Percentiles rank a stretch among this genome's conserved stretches.
Evolutionary conservation across 2,329 filamentous ascomycete genomes (phyloP).

Genomic region (Chrysoporthe puriensis): DNA sequence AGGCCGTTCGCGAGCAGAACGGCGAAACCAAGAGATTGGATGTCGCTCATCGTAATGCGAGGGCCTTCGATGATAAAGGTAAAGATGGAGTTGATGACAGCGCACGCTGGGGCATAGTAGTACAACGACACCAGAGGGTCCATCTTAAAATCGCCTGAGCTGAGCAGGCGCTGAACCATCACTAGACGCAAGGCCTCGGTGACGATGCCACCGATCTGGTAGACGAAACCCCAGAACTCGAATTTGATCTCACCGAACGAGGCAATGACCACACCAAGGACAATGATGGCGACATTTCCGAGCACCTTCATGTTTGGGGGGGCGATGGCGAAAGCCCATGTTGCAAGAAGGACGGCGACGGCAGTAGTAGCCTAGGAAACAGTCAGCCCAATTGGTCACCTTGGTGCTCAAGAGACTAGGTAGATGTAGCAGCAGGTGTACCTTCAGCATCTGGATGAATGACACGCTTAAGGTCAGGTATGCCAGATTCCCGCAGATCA

Average conservation of each 20-base stretch:
- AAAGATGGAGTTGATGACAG: constrained; percentile 74
- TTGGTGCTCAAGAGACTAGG: neutral
- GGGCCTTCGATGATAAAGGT: constrained; percentile 72
- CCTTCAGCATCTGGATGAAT: constrained; percentile 97
- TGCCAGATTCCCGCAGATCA: constrained; percentile 90
- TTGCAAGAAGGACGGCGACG: constrained; percentile 82
- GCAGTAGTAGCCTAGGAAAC: constrained; percentile 78
- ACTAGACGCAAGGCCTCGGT: constrained; percentile 78
- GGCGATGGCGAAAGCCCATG: constrained; percentile 80
- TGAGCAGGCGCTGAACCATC: constrained; percentile 77
- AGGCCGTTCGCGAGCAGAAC: constrained; percentile 72
- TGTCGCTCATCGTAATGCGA: constrained; percentile 64
- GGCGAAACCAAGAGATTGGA: constrained; percentile 69
- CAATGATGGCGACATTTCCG: constrained; percentile 86
- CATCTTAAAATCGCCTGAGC: constrained; percentile 82
- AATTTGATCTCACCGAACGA: constrained; percentile 93
- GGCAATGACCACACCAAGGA: constrained; percentile 86
- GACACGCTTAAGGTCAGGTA: constrained; percentile 89
- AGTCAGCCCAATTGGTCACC: neutral
- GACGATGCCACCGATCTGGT: constrained; percentile 72
- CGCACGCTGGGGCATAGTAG: constrained; percentile 81
- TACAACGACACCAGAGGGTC: constrained; percentile 80
- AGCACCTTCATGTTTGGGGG: constrained; percentile 80
- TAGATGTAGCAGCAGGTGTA: constrained; percentile 37
- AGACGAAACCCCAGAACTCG: constrained; percentile 72